Evolutionary conservation across 1,284 basidiomycete genomes (phyloP), one percentile per base, ranked within the genome.

Genomic region (Trametes pubescens): DNA sequence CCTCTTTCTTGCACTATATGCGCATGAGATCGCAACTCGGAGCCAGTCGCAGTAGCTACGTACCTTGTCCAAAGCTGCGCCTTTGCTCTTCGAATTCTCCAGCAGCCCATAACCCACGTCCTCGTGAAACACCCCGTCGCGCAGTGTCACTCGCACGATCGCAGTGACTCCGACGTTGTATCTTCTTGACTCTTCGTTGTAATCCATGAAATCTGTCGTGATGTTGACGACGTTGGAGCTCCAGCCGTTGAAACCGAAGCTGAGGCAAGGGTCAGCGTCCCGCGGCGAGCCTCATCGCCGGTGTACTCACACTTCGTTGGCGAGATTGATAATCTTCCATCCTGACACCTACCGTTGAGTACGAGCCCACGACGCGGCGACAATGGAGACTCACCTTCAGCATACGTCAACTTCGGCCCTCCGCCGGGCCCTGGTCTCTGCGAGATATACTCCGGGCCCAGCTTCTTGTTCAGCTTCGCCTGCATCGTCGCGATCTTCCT

Each of bases 241-340:
- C 97, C 97, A 99, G 11, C 98, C 98, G 68, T 99, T 96, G 81
- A 96, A 98, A 1, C 97, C 97, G 80, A 99, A 73, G 9, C 71
- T 72, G 46, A 11, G 26, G 21, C 9, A n/a, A 26, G 21, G 1
- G 18, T 49, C 4, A 29, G 46, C 21, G 40, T 51, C 21, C 54
- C 26, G 35, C 24, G 11, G 22, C 32, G 14, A 47, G 26, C 8
- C 7, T 14, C 7, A 21, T 5, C 13, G 18, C 16, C 22, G 7
- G 24, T 10, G 38, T 1, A 29, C 71, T 62, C 32, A 99, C 40
- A 99, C 93, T 72, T 99, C 96, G 76, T 99, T 99, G 1, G 97
- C 97, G 26, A 99, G 84, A 72, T 95, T 95, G 76, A 98, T 95
- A 37, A 95, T 90, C 80, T 95, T 96, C 96, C 96, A 99, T 0